Conservation (phyloP, 805 yeast species). For the Monosporozyma solicola region DNA sequence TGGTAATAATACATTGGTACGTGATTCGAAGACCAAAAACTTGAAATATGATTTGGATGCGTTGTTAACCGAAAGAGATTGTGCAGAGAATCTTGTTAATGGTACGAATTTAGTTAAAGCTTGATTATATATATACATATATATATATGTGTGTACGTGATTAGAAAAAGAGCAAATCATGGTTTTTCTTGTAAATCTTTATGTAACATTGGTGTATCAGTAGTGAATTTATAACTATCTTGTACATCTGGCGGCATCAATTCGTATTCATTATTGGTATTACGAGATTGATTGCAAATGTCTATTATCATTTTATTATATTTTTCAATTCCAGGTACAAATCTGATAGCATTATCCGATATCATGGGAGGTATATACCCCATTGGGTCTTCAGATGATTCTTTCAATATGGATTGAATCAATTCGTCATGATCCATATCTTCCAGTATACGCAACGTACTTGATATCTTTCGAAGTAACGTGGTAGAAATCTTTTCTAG, state of each 20-base stretch:
- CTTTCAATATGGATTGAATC: neutral
- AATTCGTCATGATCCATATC: slow-evolving; percentile 5
- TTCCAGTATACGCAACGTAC: slow-evolving; percentile 16
- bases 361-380: slow-evolving; percentile 8
- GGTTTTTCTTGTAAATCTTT: slow-evolving; percentile 10
- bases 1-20: slow-evolving; percentile 11
- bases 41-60: slow-evolving; percentile 18
- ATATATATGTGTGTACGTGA: neutral
- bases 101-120: slow-evolving; percentile 3
- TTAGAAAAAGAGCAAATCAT: neutral
- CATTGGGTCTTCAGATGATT: neutral
- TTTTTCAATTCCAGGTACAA: slow-evolving; percentile 22
- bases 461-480: slow-evolving; percentile 23
- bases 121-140: neutral
- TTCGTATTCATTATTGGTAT: neutral
- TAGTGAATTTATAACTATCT: slow-evolving; percentile 22
- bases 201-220: slow-evolving; percentile 24
- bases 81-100: slow-evolving; percentile 19
- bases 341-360: slow-evolving; percentile 10
- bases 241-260: slow-evolving; percentile 18
- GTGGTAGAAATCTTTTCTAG: slow-evolving; percentile 27
- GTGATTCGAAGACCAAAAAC: slow-evolving; percentile 5
- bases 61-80: slow-evolving; percentile 18
- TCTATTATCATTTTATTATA: slow-evolving; percentile 19
- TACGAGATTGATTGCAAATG: neutral